Evolutionary conservation across 2,329 filamentous ascomycete species (phyloP), one percentile per base, ranked within the genome.

Genomic region (Chrysosporium keratinophilum): DNA sequence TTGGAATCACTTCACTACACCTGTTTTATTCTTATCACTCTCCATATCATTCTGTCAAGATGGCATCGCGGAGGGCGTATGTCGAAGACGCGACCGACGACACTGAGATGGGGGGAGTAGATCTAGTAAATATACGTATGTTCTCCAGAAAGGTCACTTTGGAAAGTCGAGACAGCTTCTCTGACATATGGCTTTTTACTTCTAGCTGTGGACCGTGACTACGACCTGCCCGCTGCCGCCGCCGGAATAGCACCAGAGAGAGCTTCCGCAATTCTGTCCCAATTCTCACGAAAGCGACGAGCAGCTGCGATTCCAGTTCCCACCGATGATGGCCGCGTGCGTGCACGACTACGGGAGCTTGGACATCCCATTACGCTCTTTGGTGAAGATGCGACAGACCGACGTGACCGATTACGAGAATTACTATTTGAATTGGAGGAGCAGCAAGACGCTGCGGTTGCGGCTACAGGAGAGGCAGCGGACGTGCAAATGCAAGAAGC

Each of bases 341-440:
- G 89, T 57, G 77, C 82, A 37, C 83, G 81, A 60, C 78, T 97
- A 56, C 83, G 93, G 60, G 85, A 93, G 63, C 78, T 95, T 59
- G 88, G 87, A n/a, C 87, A 98, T 66, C 93, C 93, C 10, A 83
- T 97, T 53, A 98, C 91, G 0, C 77, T 97, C 0, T 98, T 98
- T 60, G 93, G 90, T 55, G 93, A 98, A 72, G 88, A 87, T 0
- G 84, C 84, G 1, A 83, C 81, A 23, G 91, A 97, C 63, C 78
- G 93, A 56, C 80, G 94, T 73, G 90, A 95, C 65, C 82, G 93
- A 59, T 71, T 98, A 63, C 82, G 93, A 59, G 86, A 88, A 63
- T 74, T 96, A 28, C 74, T 98, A 59, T 83, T 84, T 1, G 81
- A 84, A 50, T 80, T 88, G 59, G 79, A 81, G 1, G 85, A 90